Base-by-base conservation (phyloP, 2,329 filamentous ascomycete genomes). In the Boeremia lycopersici region DNA sequence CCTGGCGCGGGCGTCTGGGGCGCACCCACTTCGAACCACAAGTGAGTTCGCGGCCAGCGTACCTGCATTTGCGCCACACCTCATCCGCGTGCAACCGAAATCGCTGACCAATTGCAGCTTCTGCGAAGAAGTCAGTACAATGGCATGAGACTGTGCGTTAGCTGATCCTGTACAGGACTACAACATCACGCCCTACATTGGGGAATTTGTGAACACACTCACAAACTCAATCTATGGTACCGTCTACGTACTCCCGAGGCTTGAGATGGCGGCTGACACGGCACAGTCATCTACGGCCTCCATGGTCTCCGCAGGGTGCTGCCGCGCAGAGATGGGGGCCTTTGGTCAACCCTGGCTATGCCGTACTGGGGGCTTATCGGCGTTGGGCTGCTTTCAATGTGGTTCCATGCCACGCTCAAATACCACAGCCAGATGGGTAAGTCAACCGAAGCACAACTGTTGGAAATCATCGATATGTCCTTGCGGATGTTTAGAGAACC, bases 151-250 rank as follows among this genome's bases (percentile, higher is more conserved):
- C 6, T 13, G 11, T 49, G 10, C 19, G 26, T n/a, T 30, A 7
- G 23, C 43, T 48, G 2, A 48, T 8, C 1, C 15, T 17, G 17
- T 3, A 29, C n/a, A 86, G 73, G 84, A 86, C 65, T 85, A 83
- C 60, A 78, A 76, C 48, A 69, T 84, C 47, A 81, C 80, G 2
- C 63, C 69, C 3, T 84, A 83, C 61, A 73, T 84, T 42, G 82
- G 78, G 29, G 82, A 84, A 59, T 81, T 84, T 56, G 70, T 83
- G 53, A 84, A 83, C 59, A 79, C 82, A 0, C 56, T 83, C 41
- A 82, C 80, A 3, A 84, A 83, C 58, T 46, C 81, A 1, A 75
- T 75, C 6, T 84, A 82, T 58, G 69, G 80, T 82, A 72, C 28
- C 68, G 34, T 23, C 3, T 6, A 28, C 15, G 7, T 28, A 10